Percentiles rank a stretch among this genome's conserved stretches.
These are phyloP conservation scores for Phytopythium boreale DNA, from an alignment of 352 stramenopile species.

Conservation along the genomic window DNA sequence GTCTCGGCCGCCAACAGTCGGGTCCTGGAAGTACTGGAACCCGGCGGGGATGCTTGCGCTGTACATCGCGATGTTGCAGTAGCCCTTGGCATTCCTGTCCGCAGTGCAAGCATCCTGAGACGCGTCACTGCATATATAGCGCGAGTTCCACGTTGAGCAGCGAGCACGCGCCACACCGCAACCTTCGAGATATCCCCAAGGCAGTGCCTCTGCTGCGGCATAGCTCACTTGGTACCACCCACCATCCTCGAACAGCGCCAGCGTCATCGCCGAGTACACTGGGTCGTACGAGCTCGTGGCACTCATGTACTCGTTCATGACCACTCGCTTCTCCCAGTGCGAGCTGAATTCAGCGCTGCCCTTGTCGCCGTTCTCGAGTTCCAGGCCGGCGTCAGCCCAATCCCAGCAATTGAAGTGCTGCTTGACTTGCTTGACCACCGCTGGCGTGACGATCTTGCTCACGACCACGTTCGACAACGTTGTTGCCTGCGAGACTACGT, in stretches of 20 bases:
- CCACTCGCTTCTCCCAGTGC: conserved; percentile 81
- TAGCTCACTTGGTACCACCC: conserved; percentile 81
- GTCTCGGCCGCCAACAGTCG: conserved; percentile 49
- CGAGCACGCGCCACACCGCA: conserved; percentile 54
- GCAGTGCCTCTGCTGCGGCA: conserved; percentile 45
- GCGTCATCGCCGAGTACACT: conserved; percentile 68
- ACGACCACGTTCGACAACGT: conserved; percentile 45
- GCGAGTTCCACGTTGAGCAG: conserved; percentile 68
- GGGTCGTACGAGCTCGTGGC: conserved; percentile 70
- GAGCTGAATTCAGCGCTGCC: conserved; percentile 61
- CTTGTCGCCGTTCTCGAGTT: conserved; percentile 71
- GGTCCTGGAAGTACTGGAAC: conserved; percentile 82
- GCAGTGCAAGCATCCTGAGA: conserved; percentile 50
- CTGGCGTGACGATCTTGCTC: conserved; percentile 74
- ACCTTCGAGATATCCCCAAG: conserved; percentile 74
- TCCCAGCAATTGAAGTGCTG: conserved; percentile 77
- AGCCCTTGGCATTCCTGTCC: conserved; percentile 68
- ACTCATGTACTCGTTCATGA: conserved; percentile 87
- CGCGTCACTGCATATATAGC: conserved; percentile 57
- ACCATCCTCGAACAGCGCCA: conserved; percentile 79
- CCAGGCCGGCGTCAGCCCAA: conserved; percentile 53
- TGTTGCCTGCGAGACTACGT: conserved; percentile 53
- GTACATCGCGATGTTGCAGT: conserved; percentile 73
- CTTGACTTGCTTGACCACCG: conserved; percentile 61
- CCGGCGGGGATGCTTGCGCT: conserved; percentile 61